Evolutionary conservation across 441 rosid species (phyloP).

Genomic region (Pelargonium fulgidum): DNA sequence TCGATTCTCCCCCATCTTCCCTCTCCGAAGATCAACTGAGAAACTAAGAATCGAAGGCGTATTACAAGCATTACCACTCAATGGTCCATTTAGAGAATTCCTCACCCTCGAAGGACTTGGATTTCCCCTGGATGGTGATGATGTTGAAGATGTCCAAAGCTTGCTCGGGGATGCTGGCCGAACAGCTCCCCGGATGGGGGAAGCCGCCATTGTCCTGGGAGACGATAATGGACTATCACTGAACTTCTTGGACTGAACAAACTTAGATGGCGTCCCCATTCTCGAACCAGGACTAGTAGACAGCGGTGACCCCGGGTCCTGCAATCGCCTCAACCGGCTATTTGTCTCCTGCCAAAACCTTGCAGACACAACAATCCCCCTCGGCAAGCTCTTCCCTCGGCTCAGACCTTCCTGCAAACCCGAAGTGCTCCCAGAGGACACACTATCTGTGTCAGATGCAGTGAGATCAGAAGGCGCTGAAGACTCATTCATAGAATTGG

Average conservation of each 20-base stretch:
- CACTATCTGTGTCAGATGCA: conserved; percentile 55
- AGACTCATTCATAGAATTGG: conserved; percentile 30
- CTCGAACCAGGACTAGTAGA: conserved; percentile 43
- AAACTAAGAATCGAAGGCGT: conserved; percentile 61
- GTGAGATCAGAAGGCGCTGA: conserved; percentile 36
- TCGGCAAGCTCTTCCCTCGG: conserved; percentile 34
- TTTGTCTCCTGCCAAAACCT: conserved; percentile 77
- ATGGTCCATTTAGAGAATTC: conserved; percentile 32
- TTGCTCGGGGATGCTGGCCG: conserved; percentile 65
- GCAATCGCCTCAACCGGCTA: conserved; percentile 57
- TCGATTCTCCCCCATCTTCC: conserved; percentile 53
- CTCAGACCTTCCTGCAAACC: conserved; percentile 43
- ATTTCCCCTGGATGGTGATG: conserved; percentile 43
- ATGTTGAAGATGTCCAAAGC: conserved; percentile 42
- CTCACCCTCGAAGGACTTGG: conserved; percentile 57
- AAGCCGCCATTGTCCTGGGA: conserved; percentile 49
- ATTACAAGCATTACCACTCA: conserved; percentile 33
- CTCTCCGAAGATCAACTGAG: conserved; percentile 61
- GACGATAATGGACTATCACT: conserved; percentile 34
- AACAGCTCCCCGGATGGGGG: conserved; percentile 43
- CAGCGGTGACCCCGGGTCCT: conserved; percentile 54
- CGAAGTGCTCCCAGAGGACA: conserved; percentile 56
- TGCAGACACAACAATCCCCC: conserved; percentile 41
- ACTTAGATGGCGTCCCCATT: conserved; percentile 36
- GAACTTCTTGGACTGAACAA: conserved; percentile 47